Evolutionary conservation across 2,329 filamentous ascomycete genomes (phyloP), one percentile per base, ranked within the genome.

Genomic region (Epichloe sp.): DNA sequence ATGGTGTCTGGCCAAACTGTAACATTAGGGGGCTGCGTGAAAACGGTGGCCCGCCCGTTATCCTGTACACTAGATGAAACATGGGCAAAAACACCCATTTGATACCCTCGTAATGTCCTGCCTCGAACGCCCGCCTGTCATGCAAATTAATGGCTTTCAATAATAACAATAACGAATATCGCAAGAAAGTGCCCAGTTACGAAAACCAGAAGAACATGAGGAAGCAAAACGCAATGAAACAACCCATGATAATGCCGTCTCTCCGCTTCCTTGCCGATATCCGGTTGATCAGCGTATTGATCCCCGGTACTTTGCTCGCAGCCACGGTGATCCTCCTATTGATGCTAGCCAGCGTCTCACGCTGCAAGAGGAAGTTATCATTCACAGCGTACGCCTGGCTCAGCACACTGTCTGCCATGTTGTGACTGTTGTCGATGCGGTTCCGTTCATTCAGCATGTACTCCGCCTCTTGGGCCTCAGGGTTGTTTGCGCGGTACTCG

Each of bases 311-410:
- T 64, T 95, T 86, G 63, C 86, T 88, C 40, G 91, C 93, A 31
- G 90, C 91, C 36, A 85, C 76, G 4, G 88, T 89, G 66, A 98
- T 97, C 56, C 91, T 78, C 55, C 91, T 76, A 67, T 96, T 95
- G 62, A 98, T 91, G 66, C 80, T 94, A 44, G 84, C 79, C 55
- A 98, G 70, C 26, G 85, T 91, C 73, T 97, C 90, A 54, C 90
- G 77, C 74, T 98, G 93, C 51, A 89, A 62, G 14, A 79, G 76
- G 65, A 98, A 97, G 66, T 77, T 90, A 71, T 97, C 89, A 65
- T 95, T 94, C 49, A 97, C 88, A 11, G 91, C 90, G 70, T 98
- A 98, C 7, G 93, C 93, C 72, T 97, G 93, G 64, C 85, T 90
- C 53, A 98, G 75, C 36, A 98, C 89, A 55, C 80, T 86, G 66